Conservation (phyloP, 768 basidiomycete genomes). For the Agrocybe pediades region DNA sequence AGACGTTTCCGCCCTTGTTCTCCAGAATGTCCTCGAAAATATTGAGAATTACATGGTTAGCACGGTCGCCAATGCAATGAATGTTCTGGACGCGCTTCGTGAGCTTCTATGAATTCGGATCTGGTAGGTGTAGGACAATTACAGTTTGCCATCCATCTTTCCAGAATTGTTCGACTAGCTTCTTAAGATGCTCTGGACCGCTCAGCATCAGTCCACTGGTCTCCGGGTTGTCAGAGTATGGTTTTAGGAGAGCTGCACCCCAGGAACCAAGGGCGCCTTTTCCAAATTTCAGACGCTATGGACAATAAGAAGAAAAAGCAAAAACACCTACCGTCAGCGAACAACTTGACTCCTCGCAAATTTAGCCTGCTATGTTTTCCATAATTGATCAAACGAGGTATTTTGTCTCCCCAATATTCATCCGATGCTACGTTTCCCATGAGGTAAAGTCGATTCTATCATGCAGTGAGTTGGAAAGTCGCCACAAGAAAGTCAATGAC, state of each 20-base stretch:
- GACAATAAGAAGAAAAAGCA: neutral
- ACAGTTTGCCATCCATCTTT: conserved; percentile 85
- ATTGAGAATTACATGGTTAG: conserved; percentile 81
- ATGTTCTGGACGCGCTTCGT: conserved; percentile 62
- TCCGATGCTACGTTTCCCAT: conserved; percentile 58
- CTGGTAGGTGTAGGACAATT: no score
- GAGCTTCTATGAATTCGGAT: no score
- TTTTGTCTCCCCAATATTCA: conserved; percentile 65
- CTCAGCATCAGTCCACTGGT: conserved; percentile 71
- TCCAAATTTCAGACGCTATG: neutral
- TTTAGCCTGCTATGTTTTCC: conserved; percentile 56
- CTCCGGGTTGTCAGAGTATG: conserved; percentile 80
- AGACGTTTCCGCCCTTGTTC: conserved; percentile 35
- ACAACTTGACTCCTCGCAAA: conserved; percentile 71
- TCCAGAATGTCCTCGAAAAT: conserved; percentile 72
- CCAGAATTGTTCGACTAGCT: conserved; percentile 64
- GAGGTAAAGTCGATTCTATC: conserved; percentile 59
- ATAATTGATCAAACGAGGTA: conserved; percentile 62
- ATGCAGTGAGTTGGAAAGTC: neutral
- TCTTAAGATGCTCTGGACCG: conserved; percentile 50
- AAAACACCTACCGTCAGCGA: conserved; percentile 62
- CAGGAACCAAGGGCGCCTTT: conserved; percentile 87
- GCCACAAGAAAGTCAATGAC: neutral
- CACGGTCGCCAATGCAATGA: conserved; percentile 87
- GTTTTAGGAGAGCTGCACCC: conserved; percentile 86